phyloP scores from a whole-genome alignment of 2,329 filamentous ascomycete species.

The Phialemoniopsis sp. region DNA sequence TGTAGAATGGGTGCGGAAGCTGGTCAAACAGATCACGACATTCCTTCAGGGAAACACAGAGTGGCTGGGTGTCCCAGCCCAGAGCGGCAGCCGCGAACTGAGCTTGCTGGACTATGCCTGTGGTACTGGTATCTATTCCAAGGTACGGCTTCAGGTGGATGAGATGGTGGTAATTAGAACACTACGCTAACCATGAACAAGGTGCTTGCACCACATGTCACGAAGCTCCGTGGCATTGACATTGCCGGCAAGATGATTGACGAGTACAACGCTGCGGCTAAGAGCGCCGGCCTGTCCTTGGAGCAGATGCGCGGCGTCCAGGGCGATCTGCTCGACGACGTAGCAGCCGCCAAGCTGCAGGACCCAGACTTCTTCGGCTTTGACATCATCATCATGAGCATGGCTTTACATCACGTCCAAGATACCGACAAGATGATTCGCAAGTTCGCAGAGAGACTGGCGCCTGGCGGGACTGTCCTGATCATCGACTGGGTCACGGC shows the following conservation, averaged over 20 bases:
- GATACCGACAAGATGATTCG: constrained; percentile 8
- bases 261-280: constrained; percentile 11
- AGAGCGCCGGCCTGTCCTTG: constrained; percentile 1
- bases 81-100: background rate
- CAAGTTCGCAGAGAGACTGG: constrained; percentile 10
- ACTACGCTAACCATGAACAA: background rate
- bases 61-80: constrained; percentile 8
- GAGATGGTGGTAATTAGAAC: no score
- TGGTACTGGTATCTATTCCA: constrained; percentile 9
- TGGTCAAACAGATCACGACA: constrained; percentile 4
- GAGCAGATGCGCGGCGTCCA: constrained; percentile 13
- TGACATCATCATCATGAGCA: constrained; percentile 12
- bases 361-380: constrained; percentile 8
- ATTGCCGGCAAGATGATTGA: constrained; percentile 16
- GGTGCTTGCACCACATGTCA: background rate
- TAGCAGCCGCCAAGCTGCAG: background rate
- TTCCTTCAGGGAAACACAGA: constrained; percentile 5
- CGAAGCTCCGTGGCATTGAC: constrained; percentile 14
- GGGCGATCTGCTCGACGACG: constrained; percentile 9
- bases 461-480: constrained; percentile 10
- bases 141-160: background rate
- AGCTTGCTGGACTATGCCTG: constrained; percentile 14
- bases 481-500: constrained; percentile 12
- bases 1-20: constrained; percentile 5
- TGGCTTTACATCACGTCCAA: constrained; percentile 15